These are phyloP conservation scores for Glaciozyma antarctica DNA, from an alignment of 768 basidiomycete genomes.

Conservation along the genomic window DNA sequence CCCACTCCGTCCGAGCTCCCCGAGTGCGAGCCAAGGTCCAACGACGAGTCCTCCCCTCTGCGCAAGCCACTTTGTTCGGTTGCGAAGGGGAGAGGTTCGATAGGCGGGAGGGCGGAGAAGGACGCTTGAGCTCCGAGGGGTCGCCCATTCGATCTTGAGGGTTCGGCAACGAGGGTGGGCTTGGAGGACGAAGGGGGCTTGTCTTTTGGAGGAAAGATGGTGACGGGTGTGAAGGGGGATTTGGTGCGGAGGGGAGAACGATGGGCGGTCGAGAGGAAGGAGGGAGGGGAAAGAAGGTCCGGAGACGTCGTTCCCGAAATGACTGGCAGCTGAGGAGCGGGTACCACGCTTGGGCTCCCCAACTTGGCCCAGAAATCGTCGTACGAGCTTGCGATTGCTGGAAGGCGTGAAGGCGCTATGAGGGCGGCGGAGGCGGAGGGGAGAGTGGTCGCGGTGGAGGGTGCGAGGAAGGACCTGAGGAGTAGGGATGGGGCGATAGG, in stretches of 20 bases:
- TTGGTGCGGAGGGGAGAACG: background rate
- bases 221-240: background rate
- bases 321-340: no score
- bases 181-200: background rate
- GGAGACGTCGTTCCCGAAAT: background rate
- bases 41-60: background rate
- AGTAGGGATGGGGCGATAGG: background rate
- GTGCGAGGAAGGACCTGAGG: background rate
- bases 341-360: background rate
- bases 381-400: background rate
- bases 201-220: background rate
- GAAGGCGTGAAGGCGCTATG: background rate
- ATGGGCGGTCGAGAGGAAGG: background rate
- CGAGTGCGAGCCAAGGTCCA: no score
- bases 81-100: background rate
- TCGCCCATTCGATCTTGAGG: background rate
- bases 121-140: background rate
- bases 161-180: background rate
- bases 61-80: background rate
- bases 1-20: background rate
- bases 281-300: background rate
- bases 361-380: background rate
- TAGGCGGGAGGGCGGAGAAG: conserved; percentile 13
- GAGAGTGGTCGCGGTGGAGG: background rate
- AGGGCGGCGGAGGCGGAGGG: background rate